A percentile compares a stretch with the other conserved stretches of the same genome.
phyloP scores from a whole-genome alignment of 176 grass and related monocot species.

The Neostapfia colusana region DNA sequence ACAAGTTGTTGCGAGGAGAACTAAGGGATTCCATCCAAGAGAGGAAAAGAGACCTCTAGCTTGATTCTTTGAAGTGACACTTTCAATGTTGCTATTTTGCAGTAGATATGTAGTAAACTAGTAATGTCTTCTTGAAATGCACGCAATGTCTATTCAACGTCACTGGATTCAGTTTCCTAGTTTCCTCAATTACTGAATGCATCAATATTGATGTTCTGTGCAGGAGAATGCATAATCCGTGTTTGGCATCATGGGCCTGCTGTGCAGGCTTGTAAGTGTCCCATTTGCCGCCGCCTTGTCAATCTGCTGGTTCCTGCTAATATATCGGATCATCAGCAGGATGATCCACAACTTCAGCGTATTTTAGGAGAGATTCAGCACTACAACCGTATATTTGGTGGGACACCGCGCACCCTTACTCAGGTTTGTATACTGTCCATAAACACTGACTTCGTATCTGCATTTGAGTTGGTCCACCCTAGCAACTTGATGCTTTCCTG shows the following conservation, averaged over 20 bases:
- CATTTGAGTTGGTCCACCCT: neutral
- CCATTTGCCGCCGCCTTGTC: constrained; percentile 76
- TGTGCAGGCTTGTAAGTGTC: constrained; percentile 92
- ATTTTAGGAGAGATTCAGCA: constrained; percentile 62
- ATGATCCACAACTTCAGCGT: constrained; percentile 45
- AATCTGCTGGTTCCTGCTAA: constrained; percentile 78
- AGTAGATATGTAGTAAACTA: neutral
- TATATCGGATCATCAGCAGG: constrained; percentile 36
- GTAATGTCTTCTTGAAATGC: neutral
- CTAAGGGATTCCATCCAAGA: neutral
- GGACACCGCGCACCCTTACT: constrained; percentile 59
- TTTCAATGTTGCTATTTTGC: neutral
- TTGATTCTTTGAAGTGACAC: neutral
- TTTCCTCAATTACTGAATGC: constrained; percentile 10
- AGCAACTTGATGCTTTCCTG: constrained; percentile 4
- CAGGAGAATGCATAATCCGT: constrained; percentile 82
- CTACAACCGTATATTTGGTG: constrained; percentile 81
- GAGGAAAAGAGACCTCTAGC: neutral
- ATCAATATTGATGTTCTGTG: constrained; percentile 21
- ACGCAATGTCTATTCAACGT: neutral
- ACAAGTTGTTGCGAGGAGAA: neutral
- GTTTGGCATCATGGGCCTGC: constrained; percentile 78
- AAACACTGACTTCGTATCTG: neutral
- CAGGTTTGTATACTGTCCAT: constrained; percentile 52
- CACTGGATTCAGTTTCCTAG: neutral